Evolutionary conservation across 768 basidiomycete species (phyloP).

Genomic region (Hericium coralloides): DNA sequence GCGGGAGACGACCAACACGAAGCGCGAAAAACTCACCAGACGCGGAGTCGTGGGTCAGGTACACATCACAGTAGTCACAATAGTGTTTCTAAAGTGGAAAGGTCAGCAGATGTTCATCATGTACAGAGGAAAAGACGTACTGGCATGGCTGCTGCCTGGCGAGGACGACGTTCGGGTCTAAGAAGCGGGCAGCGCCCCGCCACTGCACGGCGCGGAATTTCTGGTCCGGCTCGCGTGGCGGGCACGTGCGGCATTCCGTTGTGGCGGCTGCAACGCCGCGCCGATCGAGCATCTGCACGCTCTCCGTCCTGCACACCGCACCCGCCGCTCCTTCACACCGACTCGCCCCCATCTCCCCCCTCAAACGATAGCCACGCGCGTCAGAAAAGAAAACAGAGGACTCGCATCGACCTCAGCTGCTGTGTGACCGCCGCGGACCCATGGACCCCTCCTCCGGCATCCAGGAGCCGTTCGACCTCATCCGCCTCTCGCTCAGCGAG

Average conservation of each 20-base stretch:
- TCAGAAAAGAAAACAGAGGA: neutral
- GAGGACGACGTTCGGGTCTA: neutral
- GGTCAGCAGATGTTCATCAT: constrained; percentile 5
- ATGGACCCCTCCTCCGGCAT: constrained; percentile 74
- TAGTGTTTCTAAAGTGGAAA: constrained; percentile 69
- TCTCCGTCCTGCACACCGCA: neutral
- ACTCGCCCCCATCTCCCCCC: no score
- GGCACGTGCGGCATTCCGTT: no score
- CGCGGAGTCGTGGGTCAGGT: constrained; percentile 88
- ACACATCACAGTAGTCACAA: constrained; percentile 91
- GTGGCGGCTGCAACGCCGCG: no score
- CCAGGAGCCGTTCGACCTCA: constrained; percentile 96
- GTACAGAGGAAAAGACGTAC: constrained; percentile 31
- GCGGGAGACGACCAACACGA: neutral
- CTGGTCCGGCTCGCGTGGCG: no score
- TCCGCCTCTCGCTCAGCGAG: constrained; percentile 92
- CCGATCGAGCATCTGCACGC: neutral
- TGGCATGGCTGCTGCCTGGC: constrained; percentile 42
- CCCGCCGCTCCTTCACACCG: neutral
- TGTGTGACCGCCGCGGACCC: neutral
- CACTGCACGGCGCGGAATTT: neutral
- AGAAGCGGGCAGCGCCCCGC: neutral
- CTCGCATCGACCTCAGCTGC: neutral
- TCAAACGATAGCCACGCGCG: no score
- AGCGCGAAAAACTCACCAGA: constrained; percentile 47